Conservation (phyloP, 345 rosid species). For the sweet orange (Citrus sinensis) region DNA sequence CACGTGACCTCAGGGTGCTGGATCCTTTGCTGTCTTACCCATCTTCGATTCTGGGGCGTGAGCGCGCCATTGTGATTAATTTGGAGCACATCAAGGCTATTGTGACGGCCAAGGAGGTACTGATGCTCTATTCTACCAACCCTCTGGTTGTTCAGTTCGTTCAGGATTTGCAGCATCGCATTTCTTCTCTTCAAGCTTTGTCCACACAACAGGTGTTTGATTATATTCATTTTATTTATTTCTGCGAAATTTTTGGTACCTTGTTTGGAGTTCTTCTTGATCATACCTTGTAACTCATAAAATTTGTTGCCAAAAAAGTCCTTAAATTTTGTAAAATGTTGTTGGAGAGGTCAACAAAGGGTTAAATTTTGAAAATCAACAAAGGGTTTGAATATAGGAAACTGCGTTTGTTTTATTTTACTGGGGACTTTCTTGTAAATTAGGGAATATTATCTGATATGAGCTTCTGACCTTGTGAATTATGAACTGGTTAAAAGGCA, state of each 20-base stretch:
- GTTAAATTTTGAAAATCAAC: too few species aligned
- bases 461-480: not conserved
- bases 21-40: conserved; percentile 55
- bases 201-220: not conserved
- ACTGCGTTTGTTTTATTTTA: not conserved
- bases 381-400: too few species aligned
- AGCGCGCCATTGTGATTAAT: conserved; percentile 46
- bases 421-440: not conserved
- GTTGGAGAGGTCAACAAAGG: too few species aligned
- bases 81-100: conserved; percentile 54
- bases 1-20: conserved; percentile 46
- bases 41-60: conserved; percentile 50
- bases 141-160: conserved; percentile 40
- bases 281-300: not conserved
- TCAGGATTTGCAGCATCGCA: conserved; percentile 36
- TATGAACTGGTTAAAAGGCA: not conserved
- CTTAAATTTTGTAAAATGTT: too few species aligned
- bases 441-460: not conserved
- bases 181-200: conserved; percentile 5
- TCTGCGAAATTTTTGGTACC: not conserved
- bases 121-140: conserved; percentile 37
- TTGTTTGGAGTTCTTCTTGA: not conserved
- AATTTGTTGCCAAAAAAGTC: too few species aligned
- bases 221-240: not conserved
- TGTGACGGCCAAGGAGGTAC: conserved; percentile 45